Conservation (phyloP, 2,329 filamentous ascomycete species). For the Byssoonygena ceratinophila region DNA sequence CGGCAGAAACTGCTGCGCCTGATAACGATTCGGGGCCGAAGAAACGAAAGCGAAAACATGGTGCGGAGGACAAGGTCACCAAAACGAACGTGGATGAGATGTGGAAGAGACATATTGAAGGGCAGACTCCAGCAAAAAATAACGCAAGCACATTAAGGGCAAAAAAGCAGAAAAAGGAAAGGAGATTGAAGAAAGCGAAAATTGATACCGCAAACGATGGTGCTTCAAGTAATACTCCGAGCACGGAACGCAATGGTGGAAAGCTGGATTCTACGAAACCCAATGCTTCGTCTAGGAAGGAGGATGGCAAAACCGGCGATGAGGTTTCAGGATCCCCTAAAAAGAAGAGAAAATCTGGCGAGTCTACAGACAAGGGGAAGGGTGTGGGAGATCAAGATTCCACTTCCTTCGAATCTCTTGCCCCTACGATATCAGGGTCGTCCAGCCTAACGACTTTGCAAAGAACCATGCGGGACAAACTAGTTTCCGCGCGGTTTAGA, state of each 20-base stretch:
- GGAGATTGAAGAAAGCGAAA: conserved; percentile 14
- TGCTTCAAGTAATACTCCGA: not conserved
- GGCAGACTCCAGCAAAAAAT: conserved; percentile 39
- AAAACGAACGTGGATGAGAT: conserved; percentile 63
- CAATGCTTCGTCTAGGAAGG: not conserved
- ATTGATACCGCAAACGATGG: not conserved
- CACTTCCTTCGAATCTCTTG: not conserved
- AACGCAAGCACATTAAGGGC: conserved; percentile 21
- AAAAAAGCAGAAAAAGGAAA: conserved; percentile 25
- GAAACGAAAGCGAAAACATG: conserved; percentile 40
- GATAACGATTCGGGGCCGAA: conserved; percentile 27
- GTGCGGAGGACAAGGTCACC: conserved; percentile 42
- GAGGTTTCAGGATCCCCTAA: not conserved
- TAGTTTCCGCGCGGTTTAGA: conserved; percentile 88
- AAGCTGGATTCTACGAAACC: not conserved
- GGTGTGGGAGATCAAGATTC: conserved; percentile 13
- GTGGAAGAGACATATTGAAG: conserved; percentile 70
- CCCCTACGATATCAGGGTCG: conserved; percentile 34
- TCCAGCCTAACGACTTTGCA: conserved; percentile 81
- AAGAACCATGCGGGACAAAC: conserved; percentile 85
- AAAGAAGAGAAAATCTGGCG: conserved; percentile 4
- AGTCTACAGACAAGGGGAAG: conserved; percentile 14
- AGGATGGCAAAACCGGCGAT: not conserved
- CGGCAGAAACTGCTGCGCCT: conserved; percentile 21
- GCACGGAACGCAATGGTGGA: not conserved